Evolutionary conservation across 352 stramenopile genomes (phyloP).

Genomic region (Globisporangium cylindrosporum): DNA sequence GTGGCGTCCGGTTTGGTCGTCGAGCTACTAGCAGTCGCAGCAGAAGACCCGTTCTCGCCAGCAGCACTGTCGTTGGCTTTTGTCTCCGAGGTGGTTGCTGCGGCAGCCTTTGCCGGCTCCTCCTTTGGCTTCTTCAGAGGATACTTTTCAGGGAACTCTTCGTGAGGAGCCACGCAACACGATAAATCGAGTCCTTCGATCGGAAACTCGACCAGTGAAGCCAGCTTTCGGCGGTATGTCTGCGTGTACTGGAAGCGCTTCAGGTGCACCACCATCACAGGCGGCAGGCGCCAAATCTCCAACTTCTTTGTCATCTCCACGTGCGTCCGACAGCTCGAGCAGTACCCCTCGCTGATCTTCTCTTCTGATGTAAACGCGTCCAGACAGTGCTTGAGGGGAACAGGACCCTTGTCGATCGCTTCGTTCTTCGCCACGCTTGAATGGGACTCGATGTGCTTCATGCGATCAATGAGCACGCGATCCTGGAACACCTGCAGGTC

Average conservation of each 20-base stretch:
- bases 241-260: constrained; percentile 99
- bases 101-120: not conserved
- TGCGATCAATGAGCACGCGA: constrained; percentile 76
- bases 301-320: constrained; percentile 98
- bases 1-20: constrained; percentile 6
- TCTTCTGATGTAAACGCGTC: constrained; percentile 85
- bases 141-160: constrained; percentile 79
- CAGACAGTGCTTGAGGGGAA: constrained; percentile 76
- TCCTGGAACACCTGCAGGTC: constrained; percentile 84
- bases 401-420: constrained; percentile 85
- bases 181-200: constrained; percentile 94
- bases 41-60: constrained; percentile 1
- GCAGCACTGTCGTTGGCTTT: not conserved
- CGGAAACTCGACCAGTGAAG: constrained; percentile 95
- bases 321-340: constrained; percentile 94
- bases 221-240: constrained; percentile 84
- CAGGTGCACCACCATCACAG: constrained; percentile 98
- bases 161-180: constrained; percentile 82
- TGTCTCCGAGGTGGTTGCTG: not conserved
- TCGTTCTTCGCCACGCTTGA: constrained; percentile 82
- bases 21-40: not conserved
- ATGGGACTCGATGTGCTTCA: constrained; percentile 83
- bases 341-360: constrained; percentile 94
- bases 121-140: constrained; percentile 56
- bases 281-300: constrained; percentile 95